Percentiles rank a stretch among this genome's conserved stretches.
Evolutionary conservation across 768 basidiomycete species (phyloP).

Genomic region (Pulveroboletus ravenelii): DNA sequence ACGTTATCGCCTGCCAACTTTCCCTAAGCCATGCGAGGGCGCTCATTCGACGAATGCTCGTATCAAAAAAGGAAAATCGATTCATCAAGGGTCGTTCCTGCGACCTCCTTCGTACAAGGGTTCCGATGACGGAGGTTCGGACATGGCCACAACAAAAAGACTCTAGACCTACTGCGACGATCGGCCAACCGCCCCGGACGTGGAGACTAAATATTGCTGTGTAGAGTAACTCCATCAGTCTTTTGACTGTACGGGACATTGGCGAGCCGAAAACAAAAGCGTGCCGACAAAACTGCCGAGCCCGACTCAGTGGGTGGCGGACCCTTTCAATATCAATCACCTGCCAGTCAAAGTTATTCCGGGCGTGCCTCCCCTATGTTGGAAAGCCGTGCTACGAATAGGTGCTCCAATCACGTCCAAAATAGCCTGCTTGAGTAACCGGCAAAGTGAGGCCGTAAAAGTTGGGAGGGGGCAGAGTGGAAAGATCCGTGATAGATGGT

Average conservation of each 20-base stretch:
- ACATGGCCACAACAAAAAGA: too few relatives aligned
- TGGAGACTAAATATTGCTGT: conserved; percentile 1
- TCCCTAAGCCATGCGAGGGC: conserved; percentile 10
- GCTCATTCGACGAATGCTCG: neutral
- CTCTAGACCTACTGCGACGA: too few relatives aligned
- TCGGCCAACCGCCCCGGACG: neutral
- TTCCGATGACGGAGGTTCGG: too few relatives aligned
- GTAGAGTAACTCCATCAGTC: conserved; percentile 1
- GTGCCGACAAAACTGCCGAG: conserved; percentile 11
- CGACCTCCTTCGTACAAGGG: too few relatives aligned
- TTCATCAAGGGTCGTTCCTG: conserved; percentile 1
- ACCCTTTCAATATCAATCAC: conserved; percentile 10
- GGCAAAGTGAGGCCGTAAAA: conserved; percentile 5
- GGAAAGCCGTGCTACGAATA: conserved; percentile 6
- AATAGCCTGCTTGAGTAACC: conserved; percentile 4
- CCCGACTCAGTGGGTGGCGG: neutral
- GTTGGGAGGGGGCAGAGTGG: neutral
- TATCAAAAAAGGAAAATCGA: conserved; percentile 8
- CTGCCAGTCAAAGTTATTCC: conserved; percentile 9
- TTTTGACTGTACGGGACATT: conserved; percentile 1
- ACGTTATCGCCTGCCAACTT: conserved; percentile 20
- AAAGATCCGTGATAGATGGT: conserved; percentile 6
- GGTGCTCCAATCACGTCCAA: conserved; percentile 10
- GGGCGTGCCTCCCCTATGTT: neutral
- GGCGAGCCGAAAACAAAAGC: conserved; percentile 7